Evolutionary conservation across 1,139 yeast genomes (phyloP).

Genomic region (Kodamaea fungicola): DNA sequence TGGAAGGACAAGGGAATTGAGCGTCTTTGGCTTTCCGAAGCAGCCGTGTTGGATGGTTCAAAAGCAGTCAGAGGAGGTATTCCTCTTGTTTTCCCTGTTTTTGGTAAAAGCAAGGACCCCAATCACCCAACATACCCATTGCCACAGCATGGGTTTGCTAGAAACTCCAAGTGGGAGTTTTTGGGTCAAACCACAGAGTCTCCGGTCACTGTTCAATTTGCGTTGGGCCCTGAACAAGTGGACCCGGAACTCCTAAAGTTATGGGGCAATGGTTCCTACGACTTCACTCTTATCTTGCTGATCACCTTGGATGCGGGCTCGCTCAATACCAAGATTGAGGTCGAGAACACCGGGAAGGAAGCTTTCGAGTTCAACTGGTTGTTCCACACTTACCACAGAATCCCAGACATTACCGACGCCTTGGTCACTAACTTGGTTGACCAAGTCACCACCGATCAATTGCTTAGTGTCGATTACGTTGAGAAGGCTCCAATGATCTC

Average conservation of each 20-base stretch:
- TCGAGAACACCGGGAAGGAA: conserved; percentile 62
- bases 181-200: conserved; percentile 67
- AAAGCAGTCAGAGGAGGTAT: conserved; percentile 97
- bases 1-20: conserved; percentile 72
- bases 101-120: conserved; percentile 61
- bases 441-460: conserved; percentile 69
- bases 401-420: conserved; percentile 74
- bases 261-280: conserved; percentile 51
- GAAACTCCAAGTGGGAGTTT: conserved; percentile 88
- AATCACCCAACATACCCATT: conserved; percentile 43
- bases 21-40: conserved; percentile 61
- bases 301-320: conserved; percentile 52
- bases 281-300: conserved; percentile 75
- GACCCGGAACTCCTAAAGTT: conserved; percentile 56
- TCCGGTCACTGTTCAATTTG: conserved; percentile 78
- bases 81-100: conserved; percentile 92
- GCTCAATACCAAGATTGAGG: conserved; percentile 67
- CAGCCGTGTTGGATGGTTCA: conserved; percentile 83
- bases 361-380: conserved; percentile 87
- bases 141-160: conserved; percentile 96
- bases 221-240: conserved; percentile 80
- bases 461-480: conserved; percentile 55
- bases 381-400: conserved; percentile 85
- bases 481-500: conserved; percentile 73
- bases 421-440: conserved; percentile 76